Percentiles rank a stretch among this genome's conserved stretches.
Conservation (phyloP, 2,329 filamentous ascomycete species). For the Calonectria pseudoreteaudii region DNA sequence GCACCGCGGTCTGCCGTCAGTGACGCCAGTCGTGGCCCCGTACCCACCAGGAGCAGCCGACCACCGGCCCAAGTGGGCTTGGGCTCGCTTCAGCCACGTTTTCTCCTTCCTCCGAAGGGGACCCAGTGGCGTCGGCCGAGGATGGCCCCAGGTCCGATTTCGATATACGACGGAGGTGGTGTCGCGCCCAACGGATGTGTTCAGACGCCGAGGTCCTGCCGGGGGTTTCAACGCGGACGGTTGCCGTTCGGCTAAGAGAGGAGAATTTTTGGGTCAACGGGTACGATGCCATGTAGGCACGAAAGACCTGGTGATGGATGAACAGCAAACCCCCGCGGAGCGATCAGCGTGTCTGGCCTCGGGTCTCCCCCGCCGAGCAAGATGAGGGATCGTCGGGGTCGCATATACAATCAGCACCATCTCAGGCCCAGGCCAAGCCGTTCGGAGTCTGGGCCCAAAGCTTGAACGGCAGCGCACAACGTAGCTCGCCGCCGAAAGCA, state of each 20-base stretch:
- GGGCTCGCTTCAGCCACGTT: constrained; percentile 41
- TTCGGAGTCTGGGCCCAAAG: constrained; percentile 25
- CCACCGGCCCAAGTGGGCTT: neutral
- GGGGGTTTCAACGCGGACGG: neutral
- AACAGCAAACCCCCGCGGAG: neutral
- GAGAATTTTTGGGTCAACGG: neutral
- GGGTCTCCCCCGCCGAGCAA: neutral
- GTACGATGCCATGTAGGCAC: neutral
- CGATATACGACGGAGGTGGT: neutral
- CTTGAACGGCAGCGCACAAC: neutral
- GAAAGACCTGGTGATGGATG: neutral
- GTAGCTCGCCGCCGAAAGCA: neutral
- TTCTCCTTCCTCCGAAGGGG: constrained; percentile 24
- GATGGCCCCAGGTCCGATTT: constrained; percentile 2
- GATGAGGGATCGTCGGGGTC: constrained; percentile 16
- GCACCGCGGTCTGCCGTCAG: constrained; percentile 35
- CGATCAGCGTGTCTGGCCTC: constrained; percentile 4
- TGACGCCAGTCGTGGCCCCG: constrained; percentile 4
- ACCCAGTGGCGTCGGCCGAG: constrained; percentile 31
- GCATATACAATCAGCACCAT: constrained; percentile 27
- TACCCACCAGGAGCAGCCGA: constrained; percentile 30
- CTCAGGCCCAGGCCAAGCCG: constrained; percentile 30
- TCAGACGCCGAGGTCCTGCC: neutral
- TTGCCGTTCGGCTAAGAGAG: neutral
- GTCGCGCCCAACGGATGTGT: constrained; percentile 1